These are phyloP conservation scores for Wickerhamomyces mucosus DNA, from an alignment of 805 yeast genomes.

Conservation along the genomic window DNA sequence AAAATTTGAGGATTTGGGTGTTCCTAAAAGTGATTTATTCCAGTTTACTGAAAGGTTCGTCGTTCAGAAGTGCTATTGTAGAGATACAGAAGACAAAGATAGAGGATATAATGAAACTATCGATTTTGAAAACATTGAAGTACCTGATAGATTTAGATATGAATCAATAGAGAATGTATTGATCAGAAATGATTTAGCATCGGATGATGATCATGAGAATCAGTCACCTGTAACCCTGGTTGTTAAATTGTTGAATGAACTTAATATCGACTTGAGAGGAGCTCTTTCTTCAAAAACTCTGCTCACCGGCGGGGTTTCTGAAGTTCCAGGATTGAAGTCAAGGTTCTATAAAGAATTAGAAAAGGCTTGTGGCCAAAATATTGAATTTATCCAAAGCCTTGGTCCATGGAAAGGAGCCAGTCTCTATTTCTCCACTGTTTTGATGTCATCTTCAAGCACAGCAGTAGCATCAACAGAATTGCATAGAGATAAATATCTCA, in stretches of 20 bases:
- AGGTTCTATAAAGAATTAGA: slow-evolving; percentile 8
- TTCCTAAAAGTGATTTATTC: slow-evolving; percentile 4
- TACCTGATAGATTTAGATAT: slow-evolving; percentile 10
- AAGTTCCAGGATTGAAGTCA: slow-evolving; percentile 16
- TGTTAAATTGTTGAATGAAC: slow-evolving; percentile 1
- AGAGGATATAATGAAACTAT: slow-evolving; percentile 1
- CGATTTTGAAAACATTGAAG: slow-evolving; percentile 4
- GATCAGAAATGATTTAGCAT: slow-evolving; percentile 5
- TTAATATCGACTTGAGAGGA: slow-evolving; percentile 12
- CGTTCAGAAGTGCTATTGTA: slow-evolving; percentile 9
- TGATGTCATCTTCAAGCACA: slow-evolving; percentile 8
- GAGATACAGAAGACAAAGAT: neutral
- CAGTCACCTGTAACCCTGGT: slow-evolving; percentile 5
- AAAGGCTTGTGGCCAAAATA: slow-evolving; percentile 1
- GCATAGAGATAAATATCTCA: slow-evolving; percentile 15
- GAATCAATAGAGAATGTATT: slow-evolving; percentile 7
- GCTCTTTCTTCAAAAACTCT: slow-evolving; percentile 9
- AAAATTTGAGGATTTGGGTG: neutral
- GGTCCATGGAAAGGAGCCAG: slow-evolving; percentile 21
- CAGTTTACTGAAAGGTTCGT: slow-evolving; percentile 16
- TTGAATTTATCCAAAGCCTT: slow-evolving; percentile 9
- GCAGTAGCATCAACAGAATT: slow-evolving; percentile 8
- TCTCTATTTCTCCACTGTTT: slow-evolving; percentile 16
- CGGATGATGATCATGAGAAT: slow-evolving; percentile 12
- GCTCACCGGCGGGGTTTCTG: slow-evolving; percentile 18